These are phyloP conservation scores for Didymellaceae sp. DNA, from an alignment of 2,329 filamentous ascomycete species.

Conservation along the genomic window DNA sequence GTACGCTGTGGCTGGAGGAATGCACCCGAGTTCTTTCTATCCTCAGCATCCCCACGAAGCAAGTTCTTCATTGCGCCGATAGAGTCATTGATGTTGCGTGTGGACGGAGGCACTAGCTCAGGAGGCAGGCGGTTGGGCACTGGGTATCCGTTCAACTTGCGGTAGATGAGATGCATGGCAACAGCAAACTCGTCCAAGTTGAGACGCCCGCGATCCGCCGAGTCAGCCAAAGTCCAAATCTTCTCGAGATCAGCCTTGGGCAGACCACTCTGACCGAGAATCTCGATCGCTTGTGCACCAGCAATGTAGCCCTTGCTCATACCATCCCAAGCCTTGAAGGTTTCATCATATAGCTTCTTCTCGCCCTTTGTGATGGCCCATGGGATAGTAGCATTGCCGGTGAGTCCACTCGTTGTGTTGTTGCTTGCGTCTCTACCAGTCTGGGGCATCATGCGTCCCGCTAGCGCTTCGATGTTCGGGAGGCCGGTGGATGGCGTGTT, in stretches of 20 bases:
- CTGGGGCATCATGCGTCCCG: slow-evolving; percentile 97
- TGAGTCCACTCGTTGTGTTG: slow-evolving; percentile 84
- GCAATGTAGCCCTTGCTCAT: slow-evolving; percentile 90
- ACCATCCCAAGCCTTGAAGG: slow-evolving; percentile 97
- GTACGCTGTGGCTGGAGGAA: slow-evolving; percentile 93
- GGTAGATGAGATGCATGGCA: slow-evolving; percentile 98
- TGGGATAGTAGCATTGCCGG: slow-evolving; percentile 93
- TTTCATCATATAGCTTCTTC: slow-evolving; percentile 92
- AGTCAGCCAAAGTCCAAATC: slow-evolving; percentile 93
- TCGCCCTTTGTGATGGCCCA: slow-evolving; percentile 99
- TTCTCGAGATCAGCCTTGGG: slow-evolving; percentile 89
- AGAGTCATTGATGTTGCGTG: slow-evolving; percentile 88
- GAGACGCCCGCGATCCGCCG: slow-evolving; percentile 90
- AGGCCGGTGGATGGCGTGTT: slow-evolving; percentile 89
- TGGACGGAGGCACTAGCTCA: slow-evolving; percentile 93
- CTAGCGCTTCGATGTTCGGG: slow-evolving; percentile 91
- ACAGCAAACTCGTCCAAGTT: slow-evolving; percentile 98
- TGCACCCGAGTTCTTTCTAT: slow-evolving; percentile 86
- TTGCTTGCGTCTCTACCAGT: slow-evolving; percentile 80
- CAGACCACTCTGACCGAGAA: slow-evolving; percentile 93
- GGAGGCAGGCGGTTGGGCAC: slow-evolving; percentile 85
- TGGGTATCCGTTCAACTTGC: slow-evolving; percentile 94
- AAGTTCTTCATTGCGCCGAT: slow-evolving; percentile 92
- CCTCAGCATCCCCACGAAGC: slow-evolving; percentile 86
- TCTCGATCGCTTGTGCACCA: slow-evolving; percentile 92